Conservation (phyloP, 140 eudicot species). For the Erigeron philadelphicus region DNA sequence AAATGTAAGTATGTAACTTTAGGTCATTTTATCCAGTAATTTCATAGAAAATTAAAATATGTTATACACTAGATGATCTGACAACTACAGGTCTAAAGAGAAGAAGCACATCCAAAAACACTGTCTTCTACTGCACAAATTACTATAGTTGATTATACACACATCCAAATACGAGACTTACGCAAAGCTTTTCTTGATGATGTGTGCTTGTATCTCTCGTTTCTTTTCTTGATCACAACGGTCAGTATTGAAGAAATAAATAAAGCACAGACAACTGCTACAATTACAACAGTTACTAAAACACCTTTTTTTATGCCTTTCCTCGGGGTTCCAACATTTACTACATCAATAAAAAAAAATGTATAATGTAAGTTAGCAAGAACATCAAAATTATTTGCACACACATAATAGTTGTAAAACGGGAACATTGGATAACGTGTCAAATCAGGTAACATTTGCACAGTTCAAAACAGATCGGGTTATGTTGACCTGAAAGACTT, state of each 20-base stretch:
- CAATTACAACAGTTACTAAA: conserved; percentile 34
- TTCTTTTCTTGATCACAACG: conserved; percentile 41
- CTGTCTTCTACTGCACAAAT: no score
- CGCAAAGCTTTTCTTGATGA: conserved; percentile 45
- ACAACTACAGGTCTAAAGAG: no score
- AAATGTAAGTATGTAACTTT: no score
- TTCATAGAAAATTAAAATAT: no score
- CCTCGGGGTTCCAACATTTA: conserved; percentile 32
- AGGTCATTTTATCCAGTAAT: no score
- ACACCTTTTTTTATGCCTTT: conserved; percentile 44
- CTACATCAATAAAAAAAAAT: conserved; percentile 35
- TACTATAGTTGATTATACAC: no score
- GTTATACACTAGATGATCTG: no score
- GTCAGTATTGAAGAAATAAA: conserved; percentile 35
- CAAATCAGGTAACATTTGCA: background rate
- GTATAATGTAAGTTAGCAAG: conserved; percentile 10
- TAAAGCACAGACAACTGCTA: conserved; percentile 40
- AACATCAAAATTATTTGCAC: background rate
- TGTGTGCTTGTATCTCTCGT: conserved; percentile 30
- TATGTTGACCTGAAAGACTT: background rate
- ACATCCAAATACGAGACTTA: conserved; percentile 27
- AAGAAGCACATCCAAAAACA: no score
- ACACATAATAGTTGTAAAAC: background rate
- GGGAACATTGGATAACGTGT: background rate
- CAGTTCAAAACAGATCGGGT: background rate